Base-by-base conservation (phyloP, 2,329 filamentous ascomycete genomes). In the Torrubiellomyces zombiae region DNA sequence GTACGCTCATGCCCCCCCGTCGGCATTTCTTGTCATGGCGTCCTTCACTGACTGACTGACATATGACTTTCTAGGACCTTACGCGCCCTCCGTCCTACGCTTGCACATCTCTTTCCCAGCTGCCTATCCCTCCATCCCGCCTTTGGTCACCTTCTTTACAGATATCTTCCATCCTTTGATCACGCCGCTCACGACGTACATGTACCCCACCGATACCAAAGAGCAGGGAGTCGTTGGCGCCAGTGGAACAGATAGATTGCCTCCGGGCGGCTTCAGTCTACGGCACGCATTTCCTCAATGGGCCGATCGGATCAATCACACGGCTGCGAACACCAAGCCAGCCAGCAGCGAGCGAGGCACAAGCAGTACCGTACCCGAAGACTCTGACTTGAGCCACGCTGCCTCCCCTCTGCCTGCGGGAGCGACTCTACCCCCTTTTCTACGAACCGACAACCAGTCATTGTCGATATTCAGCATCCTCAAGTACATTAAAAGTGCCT, bases 131-230 rank as follows among this genome's bases (percentile, higher is more conserved):
- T 55, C 63, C 25, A 55, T 80, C 12, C 80, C 86, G 25, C 89
- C 89, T 7, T 60, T 85, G 11, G 70, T 98, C 36, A 86, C 76
- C 27, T 93, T 98, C 50, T 68, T 72, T 22, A 91, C 81, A 38
- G 86, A 95, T 46, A 76, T 95, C 37, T 98, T 95, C 49, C 86
- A 98, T 47, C 86, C 86, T 11, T 63, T 98, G 20, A 75, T 95
- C 37, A 83, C 85, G 6, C 85, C 89, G 18, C 63, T 91, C 32
- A 93, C 83, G n/a, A 93, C 82, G 4, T 91, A 93, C 52, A 89
- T 81, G 44, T 91, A 92, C 56, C 78, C 81, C 20, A 83, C 80
- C 32, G 75, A 77, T 29, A 70, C 77, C 18, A 69, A 78, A 32
- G 74, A 73, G 32, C 66, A 67, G 28, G 80, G 79, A 23, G 81